These are phyloP conservation scores for Pseudogymnoascus sp. DNA, from an alignment of 2,329 filamentous ascomycete genomes.

Conservation along the genomic window DNA sequence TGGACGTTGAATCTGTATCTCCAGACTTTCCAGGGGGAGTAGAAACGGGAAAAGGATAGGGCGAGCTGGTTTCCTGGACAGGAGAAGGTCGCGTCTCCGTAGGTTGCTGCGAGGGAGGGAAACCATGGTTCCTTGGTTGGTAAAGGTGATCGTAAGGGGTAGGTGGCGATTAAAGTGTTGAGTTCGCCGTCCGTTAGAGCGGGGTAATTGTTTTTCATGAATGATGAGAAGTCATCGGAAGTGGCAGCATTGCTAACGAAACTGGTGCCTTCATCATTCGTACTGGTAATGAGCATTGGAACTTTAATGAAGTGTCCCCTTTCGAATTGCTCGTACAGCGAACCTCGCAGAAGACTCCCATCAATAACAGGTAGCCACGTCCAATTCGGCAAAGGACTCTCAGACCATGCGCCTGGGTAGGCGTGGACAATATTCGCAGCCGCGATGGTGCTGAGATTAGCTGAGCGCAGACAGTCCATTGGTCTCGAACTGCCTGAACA, in stretches of 20 bases:
- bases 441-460: conserved; percentile 28
- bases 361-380: conserved; percentile 32
- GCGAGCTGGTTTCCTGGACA: conserved; percentile 31
- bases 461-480: conserved; percentile 28
- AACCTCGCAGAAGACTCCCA: conserved; percentile 29
- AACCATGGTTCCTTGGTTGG: conserved; percentile 25
- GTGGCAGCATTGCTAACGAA: conserved; percentile 11
- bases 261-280: conserved; percentile 10
- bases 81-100: conserved; percentile 38
- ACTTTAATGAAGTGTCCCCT: conserved; percentile 28
- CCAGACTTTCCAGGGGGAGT: neutral
- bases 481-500: conserved; percentile 22
- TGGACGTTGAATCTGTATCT: conserved; percentile 36
- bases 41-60: neutral
- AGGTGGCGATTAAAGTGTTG: conserved; percentile 22
- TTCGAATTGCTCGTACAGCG: conserved; percentile 28
- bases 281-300: conserved; percentile 29
- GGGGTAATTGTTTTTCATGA: conserved; percentile 29
- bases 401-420: conserved; percentile 28
- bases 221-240: conserved; percentile 12
- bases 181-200: conserved; percentile 20
- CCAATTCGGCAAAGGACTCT: conserved; percentile 24
- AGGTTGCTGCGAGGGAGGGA: conserved; percentile 28
- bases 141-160: conserved; percentile 17
- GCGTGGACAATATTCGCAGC: conserved; percentile 25